phyloP scores from a whole-genome alignment of 345 rosid species.

The Toxicodendron radicans region DNA sequence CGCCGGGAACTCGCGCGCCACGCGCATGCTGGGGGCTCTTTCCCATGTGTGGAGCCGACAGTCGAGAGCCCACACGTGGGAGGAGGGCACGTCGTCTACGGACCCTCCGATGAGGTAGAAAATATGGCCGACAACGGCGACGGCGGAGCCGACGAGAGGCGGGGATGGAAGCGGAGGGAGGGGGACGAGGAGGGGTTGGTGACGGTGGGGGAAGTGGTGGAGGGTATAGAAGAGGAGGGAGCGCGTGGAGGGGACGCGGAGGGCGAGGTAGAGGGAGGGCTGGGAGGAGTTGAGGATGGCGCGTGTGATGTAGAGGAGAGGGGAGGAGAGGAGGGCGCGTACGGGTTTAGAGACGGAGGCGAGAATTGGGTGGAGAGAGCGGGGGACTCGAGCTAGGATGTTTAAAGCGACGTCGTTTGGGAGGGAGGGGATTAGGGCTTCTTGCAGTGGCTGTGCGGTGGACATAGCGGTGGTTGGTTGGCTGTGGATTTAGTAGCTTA shows the following conservation, averaged over 20 bases:
- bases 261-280: constrained; percentile 57
- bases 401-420: constrained; percentile 68
- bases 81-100: constrained; percentile 61
- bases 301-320: constrained; percentile 67
- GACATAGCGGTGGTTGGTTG: not conserved
- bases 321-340: constrained; percentile 55
- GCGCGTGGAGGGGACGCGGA: constrained; percentile 47
- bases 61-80: constrained; percentile 70
- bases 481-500: too few relatives aligned
- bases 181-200: constrained; percentile 37
- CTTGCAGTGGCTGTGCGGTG: constrained; percentile 10
- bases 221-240: constrained; percentile 57
- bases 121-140: constrained; percentile 49
- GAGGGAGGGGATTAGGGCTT: constrained; percentile 40
- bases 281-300: constrained; percentile 46
- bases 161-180: constrained; percentile 57
- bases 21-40: constrained; percentile 48
- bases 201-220: constrained; percentile 19
- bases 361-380: constrained; percentile 58
- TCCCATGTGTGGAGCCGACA: constrained; percentile 68
- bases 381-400: constrained; percentile 65
- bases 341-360: constrained; percentile 66
- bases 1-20: constrained; percentile 56
- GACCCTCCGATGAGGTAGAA: constrained; percentile 82
- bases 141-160: constrained; percentile 57